These are phyloP conservation scores for Candida neerlandica DNA, from an alignment of 1,139 yeast species.

Conservation along the genomic window DNA sequence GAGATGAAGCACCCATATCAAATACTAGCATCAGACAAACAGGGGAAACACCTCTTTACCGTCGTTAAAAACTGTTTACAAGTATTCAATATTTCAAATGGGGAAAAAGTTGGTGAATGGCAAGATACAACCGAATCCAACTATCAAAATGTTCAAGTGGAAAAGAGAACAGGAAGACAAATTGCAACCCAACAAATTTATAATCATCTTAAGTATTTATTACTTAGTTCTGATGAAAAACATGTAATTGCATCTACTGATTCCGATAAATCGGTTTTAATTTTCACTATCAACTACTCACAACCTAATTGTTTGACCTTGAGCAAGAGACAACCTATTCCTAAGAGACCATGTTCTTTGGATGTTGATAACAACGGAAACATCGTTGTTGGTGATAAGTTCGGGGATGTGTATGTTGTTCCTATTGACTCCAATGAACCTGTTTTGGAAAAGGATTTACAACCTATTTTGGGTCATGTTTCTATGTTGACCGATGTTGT, in stretches of 20 bases:
- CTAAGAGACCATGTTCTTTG: conserved; percentile 88
- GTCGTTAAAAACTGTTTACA: conserved; percentile 59
- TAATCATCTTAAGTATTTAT: conserved; percentile 66
- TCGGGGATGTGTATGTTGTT: conserved; percentile 87
- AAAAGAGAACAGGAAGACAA: conserved; percentile 14
- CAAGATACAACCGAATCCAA: conserved; percentile 38
- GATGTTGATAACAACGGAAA: conserved; percentile 53
- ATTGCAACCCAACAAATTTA: conserved; percentile 53
- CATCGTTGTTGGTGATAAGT: conserved; percentile 87
- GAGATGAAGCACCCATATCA: conserved; percentile 75
- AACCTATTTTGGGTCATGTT: conserved; percentile 90
- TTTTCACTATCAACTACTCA: conserved; percentile 49
- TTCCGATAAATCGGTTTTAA: conserved; percentile 78
- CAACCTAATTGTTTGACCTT: conserved; percentile 41
- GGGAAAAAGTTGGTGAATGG: conserved; percentile 56
- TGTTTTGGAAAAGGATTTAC: conserved; percentile 43
- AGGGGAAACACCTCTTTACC: conserved; percentile 52
- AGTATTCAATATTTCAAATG: conserved; percentile 43
- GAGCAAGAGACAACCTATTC: conserved; percentile 72
- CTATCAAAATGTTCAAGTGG: conserved; percentile 48
- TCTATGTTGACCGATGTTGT: conserved; percentile 85
- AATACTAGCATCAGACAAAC: conserved; percentile 43
- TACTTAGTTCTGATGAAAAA: conserved; percentile 50
- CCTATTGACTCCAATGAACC: conserved; percentile 35
- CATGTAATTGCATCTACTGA: conserved; percentile 73